Evolutionary conservation across 78 protist genomes (phyloP).

Genomic region (Dictyostelium brefeldianum): DNA sequence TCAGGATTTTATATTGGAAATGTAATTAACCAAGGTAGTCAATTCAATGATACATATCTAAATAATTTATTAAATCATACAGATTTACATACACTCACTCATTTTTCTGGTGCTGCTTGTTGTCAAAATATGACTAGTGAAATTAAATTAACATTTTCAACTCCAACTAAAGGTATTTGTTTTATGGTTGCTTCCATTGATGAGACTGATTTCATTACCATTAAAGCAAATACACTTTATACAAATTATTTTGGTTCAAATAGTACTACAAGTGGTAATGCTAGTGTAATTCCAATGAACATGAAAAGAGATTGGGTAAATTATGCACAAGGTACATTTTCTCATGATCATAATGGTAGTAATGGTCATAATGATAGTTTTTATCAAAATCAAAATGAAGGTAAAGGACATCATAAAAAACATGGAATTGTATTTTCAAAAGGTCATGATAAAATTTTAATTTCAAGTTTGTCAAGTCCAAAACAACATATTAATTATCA

Average conservation of each 20-base stretch:
- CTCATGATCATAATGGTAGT: background rate
- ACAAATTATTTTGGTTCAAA: background rate
- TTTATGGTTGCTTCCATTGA: conserved; percentile 16
- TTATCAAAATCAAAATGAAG: background rate
- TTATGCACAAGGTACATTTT: conserved; percentile 2
- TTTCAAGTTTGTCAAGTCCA: background rate
- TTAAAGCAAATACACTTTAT: background rate
- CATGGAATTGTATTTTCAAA: background rate
- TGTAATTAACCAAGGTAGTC: background rate
- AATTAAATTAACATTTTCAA: background rate
- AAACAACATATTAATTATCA: conserved; percentile 5
- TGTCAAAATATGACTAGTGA: conserved; percentile 1
- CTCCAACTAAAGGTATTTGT: background rate
- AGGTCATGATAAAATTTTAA: background rate
- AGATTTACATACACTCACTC: background rate
- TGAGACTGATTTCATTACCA: background rate
- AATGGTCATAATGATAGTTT: background rate
- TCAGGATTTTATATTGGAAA: background rate
- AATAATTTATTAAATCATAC: background rate
- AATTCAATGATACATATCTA: conserved; percentile 23
- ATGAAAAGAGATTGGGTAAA: conserved; percentile 1
- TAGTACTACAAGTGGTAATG: background rate
- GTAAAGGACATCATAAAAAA: background rate
- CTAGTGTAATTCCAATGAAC: background rate
- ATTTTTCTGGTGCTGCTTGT: conserved; percentile 18